Evolutionary conservation across 2,329 filamentous ascomycete species (phyloP), one percentile per base, ranked within the genome.

Genomic region (Penicillium sp.): DNA sequence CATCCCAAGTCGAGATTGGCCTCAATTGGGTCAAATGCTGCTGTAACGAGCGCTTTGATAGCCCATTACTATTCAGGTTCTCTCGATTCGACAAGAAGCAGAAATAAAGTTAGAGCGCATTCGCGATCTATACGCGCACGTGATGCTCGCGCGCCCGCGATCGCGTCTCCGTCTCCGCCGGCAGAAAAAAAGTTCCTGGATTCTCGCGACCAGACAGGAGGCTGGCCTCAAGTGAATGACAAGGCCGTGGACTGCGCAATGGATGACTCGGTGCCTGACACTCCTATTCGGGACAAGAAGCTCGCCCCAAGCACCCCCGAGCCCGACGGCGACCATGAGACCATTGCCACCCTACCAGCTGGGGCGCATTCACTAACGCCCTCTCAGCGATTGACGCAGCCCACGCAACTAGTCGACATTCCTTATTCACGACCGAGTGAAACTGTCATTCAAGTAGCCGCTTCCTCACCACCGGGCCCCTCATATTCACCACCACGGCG

Each of bases 401-500:
- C 81, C 1, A 83, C 78, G 8, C 80, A 83, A 54, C 66, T 80
- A 21, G 63, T 83, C 17, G 68, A 72, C 11, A 63, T 64, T 33
- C 64, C 69, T 26, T 62, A 66, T 32, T 60, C 60, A 33, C 26
- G 20, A 1, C 56, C 51, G 41, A 46, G 56, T 39, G 52, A 62
- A 33, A 62, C 74, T 25, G 60, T 76, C 35, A 72, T 96, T 40
- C 90, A 95, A 63, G 90, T 96, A 3, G 83, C 84, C 19, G 87
- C 87, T n/a, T 96, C 90, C 3, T 96, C 91, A 1, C 90, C 89
- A 2, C 75, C 83, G 41, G 77, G 78, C 43, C 65, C 71, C n/a
- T 62, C 68, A 10, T 58, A 63, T 16, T 63, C 70, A 23, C 63
- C 68, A n/a, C 62, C 67, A 23, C 62, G 60, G 38, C 54, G 59